Conservation (phyloP, 2,329 filamentous ascomycete species). For the Aspergillus ochraceus region DNA sequence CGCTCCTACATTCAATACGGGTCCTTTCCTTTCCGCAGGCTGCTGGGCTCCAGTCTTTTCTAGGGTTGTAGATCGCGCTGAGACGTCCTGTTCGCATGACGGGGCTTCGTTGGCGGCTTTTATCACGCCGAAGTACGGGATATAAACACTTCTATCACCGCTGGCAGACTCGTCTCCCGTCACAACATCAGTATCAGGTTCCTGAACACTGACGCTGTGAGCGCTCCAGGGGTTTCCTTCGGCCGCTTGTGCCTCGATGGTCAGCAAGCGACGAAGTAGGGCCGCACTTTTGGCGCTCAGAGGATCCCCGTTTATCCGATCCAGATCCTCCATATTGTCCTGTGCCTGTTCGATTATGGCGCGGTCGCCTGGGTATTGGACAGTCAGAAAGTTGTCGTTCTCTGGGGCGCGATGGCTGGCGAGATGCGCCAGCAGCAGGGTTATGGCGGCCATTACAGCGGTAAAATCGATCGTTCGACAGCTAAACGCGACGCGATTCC, state of each 20-base stretch:
- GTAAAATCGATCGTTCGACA: slow-evolving; percentile 56
- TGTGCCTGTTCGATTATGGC: slow-evolving; percentile 43
- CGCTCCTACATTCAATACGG: no score
- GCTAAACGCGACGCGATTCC: slow-evolving; percentile 39
- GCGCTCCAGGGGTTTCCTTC: slow-evolving; percentile 15
- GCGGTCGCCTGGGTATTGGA: slow-evolving; percentile 33
- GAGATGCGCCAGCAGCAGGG: slow-evolving; percentile 52
- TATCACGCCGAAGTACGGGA: neutral
- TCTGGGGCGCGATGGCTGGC: slow-evolving; percentile 29
- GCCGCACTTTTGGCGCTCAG: neutral
- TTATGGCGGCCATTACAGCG: slow-evolving; percentile 42
- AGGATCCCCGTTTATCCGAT: neutral
- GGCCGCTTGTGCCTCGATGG: slow-evolving; percentile 39
- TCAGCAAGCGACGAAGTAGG: slow-evolving; percentile 38
- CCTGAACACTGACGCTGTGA: neutral
- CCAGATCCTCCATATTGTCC: slow-evolving; percentile 28
- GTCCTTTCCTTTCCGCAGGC: no score
- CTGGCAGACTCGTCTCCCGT: neutral
- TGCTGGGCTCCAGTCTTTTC: no score
- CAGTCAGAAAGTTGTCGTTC: neutral
- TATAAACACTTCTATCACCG: neutral
- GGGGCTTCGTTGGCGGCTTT: no score
- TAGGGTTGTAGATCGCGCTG: no score
- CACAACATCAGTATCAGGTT: neutral
- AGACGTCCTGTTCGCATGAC: no score